phyloP scores from a whole-genome alignment of 768 basidiomycete species.

The Trametes cingulata region DNA sequence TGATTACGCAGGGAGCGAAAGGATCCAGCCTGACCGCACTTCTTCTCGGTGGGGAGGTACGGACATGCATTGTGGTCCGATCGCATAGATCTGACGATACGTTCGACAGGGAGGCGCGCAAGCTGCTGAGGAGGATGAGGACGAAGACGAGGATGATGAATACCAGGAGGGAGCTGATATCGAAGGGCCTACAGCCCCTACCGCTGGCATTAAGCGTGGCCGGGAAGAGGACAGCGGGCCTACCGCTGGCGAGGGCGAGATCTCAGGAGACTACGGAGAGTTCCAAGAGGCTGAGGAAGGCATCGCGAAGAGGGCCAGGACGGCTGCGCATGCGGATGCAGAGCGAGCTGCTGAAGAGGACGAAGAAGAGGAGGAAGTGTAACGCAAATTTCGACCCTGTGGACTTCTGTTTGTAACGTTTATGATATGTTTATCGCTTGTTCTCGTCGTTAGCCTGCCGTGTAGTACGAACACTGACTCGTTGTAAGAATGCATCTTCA shows the following conservation, averaged over 20 bases:
- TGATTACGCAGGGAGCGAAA: slow-evolving; percentile 15
- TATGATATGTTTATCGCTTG: slow-evolving; percentile 9
- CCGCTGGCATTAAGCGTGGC: slow-evolving; percentile 22
- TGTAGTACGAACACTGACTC: not conserved
- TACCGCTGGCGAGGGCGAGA: slow-evolving; percentile 5
- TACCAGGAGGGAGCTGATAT: slow-evolving; percentile 26
- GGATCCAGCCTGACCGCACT: slow-evolving; percentile 29
- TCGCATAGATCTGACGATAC: not conserved
- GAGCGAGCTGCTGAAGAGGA: slow-evolving; percentile 7
- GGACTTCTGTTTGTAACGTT: not conserved
- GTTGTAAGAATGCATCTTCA: not conserved
- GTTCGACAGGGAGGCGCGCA: not conserved
- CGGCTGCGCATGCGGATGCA: slow-evolving; percentile 12
- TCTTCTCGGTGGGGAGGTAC: slow-evolving; percentile 25
- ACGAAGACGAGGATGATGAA: slow-evolving; percentile 26
- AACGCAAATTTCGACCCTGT: not conserved
- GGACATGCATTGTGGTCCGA: not conserved
- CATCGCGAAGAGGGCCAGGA: slow-evolving; percentile 37
- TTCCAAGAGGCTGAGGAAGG: slow-evolving; percentile 34
- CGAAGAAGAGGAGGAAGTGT: slow-evolving; percentile 10
- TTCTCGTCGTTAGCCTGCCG: not conserved
- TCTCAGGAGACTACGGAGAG: slow-evolving; percentile 30
- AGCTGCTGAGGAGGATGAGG: slow-evolving; percentile 16
- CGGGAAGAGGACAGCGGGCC: slow-evolving; percentile 32
- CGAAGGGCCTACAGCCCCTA: slow-evolving; percentile 24